phyloP scores from a whole-genome alignment of 768 basidiomycete species.

The Leccinum rimulosum region DNA sequence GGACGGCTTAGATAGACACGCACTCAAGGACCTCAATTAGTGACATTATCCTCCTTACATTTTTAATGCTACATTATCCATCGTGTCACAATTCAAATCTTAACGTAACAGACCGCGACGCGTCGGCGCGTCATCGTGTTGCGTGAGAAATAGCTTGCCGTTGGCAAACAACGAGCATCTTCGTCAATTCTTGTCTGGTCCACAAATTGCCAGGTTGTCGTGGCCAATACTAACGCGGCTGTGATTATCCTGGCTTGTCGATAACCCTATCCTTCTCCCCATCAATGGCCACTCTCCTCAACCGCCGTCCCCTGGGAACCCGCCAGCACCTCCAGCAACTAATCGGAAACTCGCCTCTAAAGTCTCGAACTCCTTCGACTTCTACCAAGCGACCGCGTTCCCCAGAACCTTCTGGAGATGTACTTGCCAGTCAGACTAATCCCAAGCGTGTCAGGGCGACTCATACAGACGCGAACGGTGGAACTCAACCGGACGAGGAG shows the following conservation, averaged over 20 bases:
- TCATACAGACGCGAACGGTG: slow-evolving; percentile 19
- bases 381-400: slow-evolving; percentile 49
- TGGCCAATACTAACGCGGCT: neutral
- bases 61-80: slow-evolving; percentile 8
- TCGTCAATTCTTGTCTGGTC: slow-evolving; percentile 1
- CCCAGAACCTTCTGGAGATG: slow-evolving; percentile 44
- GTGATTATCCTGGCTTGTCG: slow-evolving; percentile 7
- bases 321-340: slow-evolving; percentile 40
- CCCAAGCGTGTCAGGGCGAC: slow-evolving; percentile 47
- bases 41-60: neutral
- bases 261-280: neutral
- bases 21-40: slow-evolving; percentile 27
- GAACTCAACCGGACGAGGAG: slow-evolving; percentile 33
- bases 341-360: slow-evolving; percentile 34
- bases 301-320: slow-evolving; percentile 48
- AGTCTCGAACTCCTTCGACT: slow-evolving; percentile 33
- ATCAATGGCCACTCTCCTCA: slow-evolving; percentile 42
- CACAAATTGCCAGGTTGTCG: neutral
- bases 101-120: slow-evolving; percentile 13
- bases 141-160: slow-evolving; percentile 24
- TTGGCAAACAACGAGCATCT: slow-evolving; percentile 4
- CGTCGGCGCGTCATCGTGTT: slow-evolving; percentile 24
- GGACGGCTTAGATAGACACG: slow-evolving; percentile 22
- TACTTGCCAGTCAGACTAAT: slow-evolving; percentile 17
- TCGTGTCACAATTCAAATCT: neutral